These are phyloP conservation scores for Melanomma pulvis-pyrius DNA, from an alignment of 495 filamentous ascomycete species.

Conservation along the genomic window DNA sequence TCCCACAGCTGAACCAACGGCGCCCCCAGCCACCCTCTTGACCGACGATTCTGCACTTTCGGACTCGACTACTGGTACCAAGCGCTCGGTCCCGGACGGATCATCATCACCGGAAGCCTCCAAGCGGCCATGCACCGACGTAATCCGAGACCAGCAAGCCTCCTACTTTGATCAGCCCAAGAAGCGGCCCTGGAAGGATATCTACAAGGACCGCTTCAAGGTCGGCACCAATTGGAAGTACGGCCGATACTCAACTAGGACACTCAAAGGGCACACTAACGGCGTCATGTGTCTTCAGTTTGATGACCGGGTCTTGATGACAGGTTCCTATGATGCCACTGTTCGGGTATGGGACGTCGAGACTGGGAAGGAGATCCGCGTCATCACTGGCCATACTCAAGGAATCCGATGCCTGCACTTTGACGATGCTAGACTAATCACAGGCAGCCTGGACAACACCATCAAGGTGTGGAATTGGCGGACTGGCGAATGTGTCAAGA, in stretches of 20 bases:
- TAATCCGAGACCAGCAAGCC: conserved; percentile 33
- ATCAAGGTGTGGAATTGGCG: conserved; percentile 96
- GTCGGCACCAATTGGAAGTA: conserved; percentile 97
- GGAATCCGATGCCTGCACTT: conserved; percentile 91
- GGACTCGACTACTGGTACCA: conserved; percentile 11
- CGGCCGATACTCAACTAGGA: conserved; percentile 77
- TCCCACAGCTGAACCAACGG: conserved; percentile 46
- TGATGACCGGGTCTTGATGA: conserved; percentile 87
- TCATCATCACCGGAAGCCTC: conserved; percentile 12
- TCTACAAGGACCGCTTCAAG: conserved; percentile 85
- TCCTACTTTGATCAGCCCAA: conserved; percentile 56
- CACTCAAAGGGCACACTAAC: conserved; percentile 87
- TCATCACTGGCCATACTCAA: conserved; percentile 75
- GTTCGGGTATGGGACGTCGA: conserved; percentile 97
- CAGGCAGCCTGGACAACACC: conserved; percentile 76
- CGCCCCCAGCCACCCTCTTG: background rate
- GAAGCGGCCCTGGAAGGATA: conserved; percentile 84
- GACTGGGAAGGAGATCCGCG: conserved; percentile 80
- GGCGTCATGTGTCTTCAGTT: conserved; percentile 97
- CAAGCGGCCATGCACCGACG: conserved; percentile 36
- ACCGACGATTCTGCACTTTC: background rate
- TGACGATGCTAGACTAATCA: conserved; percentile 87
- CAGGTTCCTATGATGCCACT: conserved; percentile 91
- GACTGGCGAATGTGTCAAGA: conserved; percentile 85
- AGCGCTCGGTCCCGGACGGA: conserved; percentile 17